Base-by-base conservation (phyloP, 768 basidiomycete species). In the Calvatia gigantea region DNA sequence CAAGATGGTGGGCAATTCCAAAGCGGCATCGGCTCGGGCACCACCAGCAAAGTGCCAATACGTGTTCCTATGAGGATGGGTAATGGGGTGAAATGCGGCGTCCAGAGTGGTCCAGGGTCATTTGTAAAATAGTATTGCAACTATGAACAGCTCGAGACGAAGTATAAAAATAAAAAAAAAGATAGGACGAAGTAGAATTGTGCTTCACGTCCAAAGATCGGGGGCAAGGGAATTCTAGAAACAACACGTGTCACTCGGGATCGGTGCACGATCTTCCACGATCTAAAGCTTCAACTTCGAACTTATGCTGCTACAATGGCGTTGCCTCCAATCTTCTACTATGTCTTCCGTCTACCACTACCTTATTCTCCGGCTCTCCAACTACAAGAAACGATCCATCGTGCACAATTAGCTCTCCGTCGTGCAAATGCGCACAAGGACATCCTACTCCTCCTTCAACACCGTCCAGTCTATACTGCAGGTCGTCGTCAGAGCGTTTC, bases 381-480 rank as follows among this genome's bases (percentile, higher is more conserved):
- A 2, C 71, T 94, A 2, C 91, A 94, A 66, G 86, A 93, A 61
- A 75, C 66, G 46, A 73, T 94, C 9, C 87, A 94, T 64, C 70
- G 76, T 31, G 66, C 87, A 15, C 91, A 92, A 68, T 75, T 89
- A 3, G 56, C 68, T 3, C 73, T 77, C 6, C 81, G 83, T 17
- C 67, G 62, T 28, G 63, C 65, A 0, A 62, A 69, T 9, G 61
- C 69, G 7, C 79, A 82, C 60, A 75, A 75, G 56, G 88, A 91
- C 63, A 62, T 92, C 51, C 76, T 94, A 14, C 81, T 96, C 19
- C 75, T 96, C 35, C 79, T 94, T 25, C 82, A 99, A 70, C 97
- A 99, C 61, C 80, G 87, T 8, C 97, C 97, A 4, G 95, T 97
- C 3, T 99, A 92, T 73, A 98, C 97, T 2, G 80, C 88, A 6